These are phyloP conservation scores for Dendrobium catenatum DNA, from an alignment of 106 monocot genomes.

Conservation along the genomic window DNA sequence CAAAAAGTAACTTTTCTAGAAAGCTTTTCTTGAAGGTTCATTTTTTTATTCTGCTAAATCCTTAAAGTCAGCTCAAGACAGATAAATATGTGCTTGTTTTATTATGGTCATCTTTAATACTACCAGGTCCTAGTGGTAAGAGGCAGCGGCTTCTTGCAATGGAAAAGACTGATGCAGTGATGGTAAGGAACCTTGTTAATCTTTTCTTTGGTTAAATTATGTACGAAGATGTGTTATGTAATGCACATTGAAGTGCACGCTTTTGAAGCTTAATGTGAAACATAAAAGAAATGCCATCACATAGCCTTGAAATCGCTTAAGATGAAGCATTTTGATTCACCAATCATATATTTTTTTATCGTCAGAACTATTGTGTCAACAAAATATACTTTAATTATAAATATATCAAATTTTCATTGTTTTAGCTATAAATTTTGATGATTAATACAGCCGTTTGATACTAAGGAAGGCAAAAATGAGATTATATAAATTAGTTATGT, in stretches of 20 bases:
- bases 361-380: no score
- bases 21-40: neutral
- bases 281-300: no score
- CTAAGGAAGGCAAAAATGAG: no score
- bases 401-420: no score
- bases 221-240: neutral
- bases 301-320: no score
- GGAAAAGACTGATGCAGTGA: neutral
- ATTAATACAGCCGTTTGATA: no score
- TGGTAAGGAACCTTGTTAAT: neutral
- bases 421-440: no score
- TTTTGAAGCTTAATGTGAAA: neutral
- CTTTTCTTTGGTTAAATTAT: neutral
- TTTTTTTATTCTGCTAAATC: neutral
- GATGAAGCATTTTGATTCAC: no score
- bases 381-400: no score
- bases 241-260: neutral
- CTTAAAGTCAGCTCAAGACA: neutral
- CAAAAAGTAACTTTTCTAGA: slow-evolving; percentile 2
- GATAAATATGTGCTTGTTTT: neutral
- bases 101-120: slow-evolving; percentile 2
- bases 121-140: slow-evolving; percentile 6
- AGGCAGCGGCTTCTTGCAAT: slow-evolving; percentile 10
- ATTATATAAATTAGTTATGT: no score
- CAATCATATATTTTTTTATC: no score